Conservation (phyloP, 2,329 filamentous ascomycete species). For the Metarhizium anisopliae region DNA sequence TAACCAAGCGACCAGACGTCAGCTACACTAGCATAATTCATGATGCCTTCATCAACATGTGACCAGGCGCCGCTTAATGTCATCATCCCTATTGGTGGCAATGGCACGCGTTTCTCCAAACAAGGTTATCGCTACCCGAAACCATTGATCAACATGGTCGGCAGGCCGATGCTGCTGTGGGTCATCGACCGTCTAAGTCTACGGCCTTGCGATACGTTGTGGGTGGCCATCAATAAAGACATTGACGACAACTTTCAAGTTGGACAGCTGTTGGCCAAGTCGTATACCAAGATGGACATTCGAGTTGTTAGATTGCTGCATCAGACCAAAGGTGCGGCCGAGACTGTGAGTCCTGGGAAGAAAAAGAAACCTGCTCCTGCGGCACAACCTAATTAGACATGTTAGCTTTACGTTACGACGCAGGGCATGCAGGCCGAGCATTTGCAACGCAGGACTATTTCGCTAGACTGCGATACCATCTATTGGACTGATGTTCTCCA, state of each 20-base stretch:
- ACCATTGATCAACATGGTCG: constrained; percentile 22
- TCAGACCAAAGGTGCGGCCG: constrained; percentile 20
- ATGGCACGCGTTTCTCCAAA: constrained; percentile 20
- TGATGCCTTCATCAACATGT: constrained; percentile 4
- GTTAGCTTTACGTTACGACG: too few species aligned
- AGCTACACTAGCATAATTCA: constrained; percentile 2
- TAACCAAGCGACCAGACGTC: too few species aligned
- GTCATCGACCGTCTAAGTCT: too few species aligned
- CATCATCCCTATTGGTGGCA: constrained; percentile 22
- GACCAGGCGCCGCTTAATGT: constrained; percentile 17
- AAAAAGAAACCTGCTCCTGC: too few species aligned
- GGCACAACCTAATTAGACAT: too few species aligned
- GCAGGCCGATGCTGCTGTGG: constrained; percentile 6
- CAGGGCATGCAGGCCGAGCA: constrained; percentile 9
- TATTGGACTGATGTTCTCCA: constrained; percentile 22
- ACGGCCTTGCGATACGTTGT: too few species aligned
- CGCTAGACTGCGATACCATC: constrained; percentile 24
- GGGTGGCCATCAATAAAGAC: too few species aligned
- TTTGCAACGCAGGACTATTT: constrained; percentile 17
- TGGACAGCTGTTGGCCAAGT: background rate
- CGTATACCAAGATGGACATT: constrained; percentile 17
- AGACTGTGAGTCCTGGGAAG: constrained; percentile 12
- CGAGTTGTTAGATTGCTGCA: constrained; percentile 15
- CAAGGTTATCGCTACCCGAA: constrained; percentile 22
- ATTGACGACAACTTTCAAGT: too few species aligned